Evolutionary conservation across 2,329 filamentous ascomycete species (phyloP).

Genomic region (Pestalotiopsis sp.): DNA sequence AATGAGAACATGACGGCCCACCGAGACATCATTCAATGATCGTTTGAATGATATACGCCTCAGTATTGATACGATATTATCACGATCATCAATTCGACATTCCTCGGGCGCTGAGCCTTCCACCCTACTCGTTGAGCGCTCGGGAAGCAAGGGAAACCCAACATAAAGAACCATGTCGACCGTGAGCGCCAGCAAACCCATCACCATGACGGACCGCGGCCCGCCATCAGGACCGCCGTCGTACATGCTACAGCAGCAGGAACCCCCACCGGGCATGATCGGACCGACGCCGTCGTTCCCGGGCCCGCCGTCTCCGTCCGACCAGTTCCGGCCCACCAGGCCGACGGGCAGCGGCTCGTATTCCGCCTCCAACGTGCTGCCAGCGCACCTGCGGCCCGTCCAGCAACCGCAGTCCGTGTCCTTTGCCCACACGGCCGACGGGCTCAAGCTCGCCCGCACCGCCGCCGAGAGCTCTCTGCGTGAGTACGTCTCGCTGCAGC

Average conservation of each 20-base stretch:
- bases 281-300: constrained; percentile 3
- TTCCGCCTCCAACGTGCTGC: not conserved
- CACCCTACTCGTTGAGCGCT: too few relatives aligned
- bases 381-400: not conserved
- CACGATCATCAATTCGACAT: too few relatives aligned
- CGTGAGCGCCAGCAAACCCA: not conserved
- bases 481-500: constrained; percentile 38
- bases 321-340: not conserved
- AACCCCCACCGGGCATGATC: not conserved
- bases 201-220: constrained; percentile 1
- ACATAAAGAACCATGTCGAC: not conserved
- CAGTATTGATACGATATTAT: too few relatives aligned
- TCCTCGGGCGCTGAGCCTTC: too few relatives aligned
- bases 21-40: too few relatives aligned
- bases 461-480: constrained; percentile 35
- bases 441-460: constrained; percentile 24
- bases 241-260: not conserved
- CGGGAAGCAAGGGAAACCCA: not conserved
- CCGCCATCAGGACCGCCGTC: not conserved
- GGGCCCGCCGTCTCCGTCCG: not conserved
- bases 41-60: too few relatives aligned
- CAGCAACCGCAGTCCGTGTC: constrained; percentile 12
- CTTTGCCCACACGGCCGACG: constrained; percentile 18
- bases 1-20: too few relatives aligned
- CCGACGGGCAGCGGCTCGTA: not conserved